phyloP scores from a whole-genome alignment of 192 early-diverging fungal species.

The Entomortierella chlamydospora region DNA sequence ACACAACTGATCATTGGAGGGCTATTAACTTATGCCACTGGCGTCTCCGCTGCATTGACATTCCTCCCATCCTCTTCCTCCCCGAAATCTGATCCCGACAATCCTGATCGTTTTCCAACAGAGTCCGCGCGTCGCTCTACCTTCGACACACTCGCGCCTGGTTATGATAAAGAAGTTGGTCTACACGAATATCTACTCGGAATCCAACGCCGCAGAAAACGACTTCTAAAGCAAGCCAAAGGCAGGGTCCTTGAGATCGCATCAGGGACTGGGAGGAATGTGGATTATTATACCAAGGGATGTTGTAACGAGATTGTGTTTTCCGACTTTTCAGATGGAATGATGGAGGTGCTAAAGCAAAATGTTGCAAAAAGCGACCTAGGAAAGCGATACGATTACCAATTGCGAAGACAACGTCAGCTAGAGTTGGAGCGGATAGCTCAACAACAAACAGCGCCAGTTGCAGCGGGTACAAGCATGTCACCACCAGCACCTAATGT shows the following conservation, averaged over 20 bases:
- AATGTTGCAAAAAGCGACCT: slow-evolving; percentile 38
- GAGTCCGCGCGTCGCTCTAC: slow-evolving; percentile 32
- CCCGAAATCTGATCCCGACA: background rate
- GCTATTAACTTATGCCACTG: slow-evolving; percentile 38
- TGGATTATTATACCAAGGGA: slow-evolving; percentile 44
- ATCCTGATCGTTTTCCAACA: slow-evolving; percentile 26
- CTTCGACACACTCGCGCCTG: slow-evolving; percentile 36
- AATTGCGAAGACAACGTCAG: slow-evolving; percentile 34
- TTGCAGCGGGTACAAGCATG: no score
- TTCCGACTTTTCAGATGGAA: slow-evolving; percentile 50
- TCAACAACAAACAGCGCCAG: background rate
- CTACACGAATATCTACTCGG: slow-evolving; percentile 43
- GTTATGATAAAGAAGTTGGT: slow-evolving; percentile 40
- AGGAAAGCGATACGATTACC: slow-evolving; percentile 48
- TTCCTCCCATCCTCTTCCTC: slow-evolving; percentile 28
- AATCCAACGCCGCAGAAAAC: slow-evolving; percentile 49
- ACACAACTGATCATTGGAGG: slow-evolving; percentile 48
- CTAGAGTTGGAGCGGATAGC: slow-evolving; percentile 45
- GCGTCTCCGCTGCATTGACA: slow-evolving; percentile 39
- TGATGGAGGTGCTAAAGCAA: slow-evolving; percentile 47
- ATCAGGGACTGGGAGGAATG: slow-evolving; percentile 44
- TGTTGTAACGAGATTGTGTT: slow-evolving; percentile 51
- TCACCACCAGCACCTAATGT: background rate
- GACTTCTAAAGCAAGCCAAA: slow-evolving; percentile 28
- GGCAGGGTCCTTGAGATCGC: slow-evolving; percentile 46